Evolutionary conservation across 2,329 filamentous ascomycete species (phyloP).

Genomic region (Claviceps lovelessii): DNA sequence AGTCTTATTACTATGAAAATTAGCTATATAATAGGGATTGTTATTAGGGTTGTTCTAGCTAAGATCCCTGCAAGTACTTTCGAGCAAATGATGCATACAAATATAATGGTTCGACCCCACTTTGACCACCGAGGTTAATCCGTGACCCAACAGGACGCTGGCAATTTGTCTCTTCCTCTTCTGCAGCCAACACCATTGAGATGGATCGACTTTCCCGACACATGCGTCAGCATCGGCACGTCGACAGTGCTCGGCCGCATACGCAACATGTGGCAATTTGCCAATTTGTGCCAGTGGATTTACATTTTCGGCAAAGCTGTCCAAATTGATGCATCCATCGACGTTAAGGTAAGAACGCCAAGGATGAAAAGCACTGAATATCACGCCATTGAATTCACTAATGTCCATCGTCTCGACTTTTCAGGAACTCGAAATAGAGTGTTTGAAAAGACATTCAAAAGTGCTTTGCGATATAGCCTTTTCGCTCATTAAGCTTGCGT

Average conservation of each 20-base stretch:
- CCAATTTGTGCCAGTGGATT: constrained; percentile 86
- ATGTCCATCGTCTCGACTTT: not conserved
- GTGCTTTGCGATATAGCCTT: constrained; percentile 71
- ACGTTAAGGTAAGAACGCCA: constrained; percentile 58
- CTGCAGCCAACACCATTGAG: not conserved
- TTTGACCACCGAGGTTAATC: too few species aligned
- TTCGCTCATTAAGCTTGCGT: constrained; percentile 78
- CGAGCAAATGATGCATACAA: too few species aligned
- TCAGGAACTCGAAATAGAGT: constrained; percentile 80
- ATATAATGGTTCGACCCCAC: too few species aligned
- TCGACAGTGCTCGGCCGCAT: constrained; percentile 45
- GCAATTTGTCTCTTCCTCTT: too few species aligned
- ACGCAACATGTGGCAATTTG: constrained; percentile 90
- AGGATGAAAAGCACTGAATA: not conserved
- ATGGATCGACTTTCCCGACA: not conserved
- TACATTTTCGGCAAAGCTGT: constrained; percentile 77
- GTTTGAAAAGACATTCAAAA: constrained; percentile 63
- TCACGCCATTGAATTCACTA: not conserved
- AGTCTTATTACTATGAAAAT: too few species aligned
- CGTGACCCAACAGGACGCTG: too few species aligned
- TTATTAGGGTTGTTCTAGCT: too few species aligned
- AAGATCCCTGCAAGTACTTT: too few species aligned
- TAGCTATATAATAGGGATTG: too few species aligned
- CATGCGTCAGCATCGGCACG: not conserved
- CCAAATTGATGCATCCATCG: constrained; percentile 78